phyloP scores from a whole-genome alignment of 1,284 basidiomycete genomes.

The Fomitopsis pinicola region DNA sequence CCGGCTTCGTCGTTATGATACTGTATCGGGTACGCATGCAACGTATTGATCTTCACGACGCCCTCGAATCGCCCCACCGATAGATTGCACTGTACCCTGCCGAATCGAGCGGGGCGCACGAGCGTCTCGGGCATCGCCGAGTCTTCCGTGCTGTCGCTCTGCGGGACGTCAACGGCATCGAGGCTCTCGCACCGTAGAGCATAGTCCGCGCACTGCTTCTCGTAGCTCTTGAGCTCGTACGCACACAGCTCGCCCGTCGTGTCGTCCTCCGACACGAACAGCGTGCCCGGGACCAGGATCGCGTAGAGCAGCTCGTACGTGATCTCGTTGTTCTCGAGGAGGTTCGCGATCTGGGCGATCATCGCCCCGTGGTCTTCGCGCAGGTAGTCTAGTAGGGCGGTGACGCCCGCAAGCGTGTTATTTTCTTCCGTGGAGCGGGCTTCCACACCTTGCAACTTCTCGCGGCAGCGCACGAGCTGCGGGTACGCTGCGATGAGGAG shows the following conservation, averaged over 20 bases:
- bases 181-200: constrained; percentile 1
- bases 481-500: neutral
- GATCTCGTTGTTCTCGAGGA: constrained; percentile 49
- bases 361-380: constrained; percentile 44
- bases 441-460: neutral
- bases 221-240: neutral
- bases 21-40: constrained; percentile 48
- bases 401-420: constrained; percentile 37
- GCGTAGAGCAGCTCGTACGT: constrained; percentile 50
- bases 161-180: constrained; percentile 23
- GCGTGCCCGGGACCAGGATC: constrained; percentile 45
- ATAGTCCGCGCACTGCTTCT: neutral
- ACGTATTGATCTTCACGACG: constrained; percentile 40
- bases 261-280: constrained; percentile 43
- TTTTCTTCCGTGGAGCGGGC: constrained; percentile 20
- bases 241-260: constrained; percentile 22
- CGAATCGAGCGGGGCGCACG: neutral
- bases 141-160: constrained; percentile 34
- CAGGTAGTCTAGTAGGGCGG: constrained; percentile 43
- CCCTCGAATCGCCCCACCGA: constrained; percentile 22
- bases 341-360: constrained; percentile 38
- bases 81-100: neutral
- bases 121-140: neutral
- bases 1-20: constrained; percentile 39
- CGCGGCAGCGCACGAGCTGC: neutral